These are phyloP conservation scores for Lachancea cidri DNA, from an alignment of 805 yeast genomes.

Conservation along the genomic window DNA sequence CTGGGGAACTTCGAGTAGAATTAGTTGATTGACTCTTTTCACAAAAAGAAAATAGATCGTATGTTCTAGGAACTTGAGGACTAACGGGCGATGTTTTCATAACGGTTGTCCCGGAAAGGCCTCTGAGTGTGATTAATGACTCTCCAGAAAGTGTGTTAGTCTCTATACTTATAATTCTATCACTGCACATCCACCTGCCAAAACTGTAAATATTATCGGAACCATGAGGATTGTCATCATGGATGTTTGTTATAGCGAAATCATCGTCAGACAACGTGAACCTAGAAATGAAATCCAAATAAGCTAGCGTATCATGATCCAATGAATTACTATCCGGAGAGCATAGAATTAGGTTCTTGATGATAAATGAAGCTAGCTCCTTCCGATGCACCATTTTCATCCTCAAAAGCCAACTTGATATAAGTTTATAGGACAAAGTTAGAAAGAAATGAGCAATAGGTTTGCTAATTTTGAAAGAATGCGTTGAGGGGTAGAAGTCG, in stretches of 20 bases:
- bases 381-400: slow-evolving; percentile 55
- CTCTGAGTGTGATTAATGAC: slow-evolving; percentile 46
- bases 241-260: slow-evolving; percentile 36
- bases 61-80: slow-evolving; percentile 32
- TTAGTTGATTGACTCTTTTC: slow-evolving; percentile 27
- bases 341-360: slow-evolving; percentile 44
- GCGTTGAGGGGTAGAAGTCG: slow-evolving; percentile 53
- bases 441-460: slow-evolving; percentile 55
- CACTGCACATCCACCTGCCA: slow-evolving; percentile 57
- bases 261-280: slow-evolving; percentile 63
- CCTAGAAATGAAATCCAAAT: slow-evolving; percentile 61
- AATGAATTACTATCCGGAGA: slow-evolving; percentile 35
- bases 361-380: slow-evolving; percentile 55
- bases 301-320: slow-evolving; percentile 51
- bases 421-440: slow-evolving; percentile 60
- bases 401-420: slow-evolving; percentile 67
- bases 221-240: slow-evolving; percentile 24
- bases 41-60: slow-evolving; percentile 17
- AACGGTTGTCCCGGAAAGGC: slow-evolving; percentile 61
- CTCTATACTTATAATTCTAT: slow-evolving; percentile 50
- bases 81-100: slow-evolving; percentile 41
- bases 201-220: slow-evolving; percentile 25
- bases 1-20: slow-evolving; percentile 38
- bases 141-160: slow-evolving; percentile 50
- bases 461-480: slow-evolving; percentile 40